Evolutionary conservation across 2,329 filamentous ascomycete species (phyloP), one percentile per base, ranked within the genome.

Genomic region (Pestalotiopsis sp.): DNA sequence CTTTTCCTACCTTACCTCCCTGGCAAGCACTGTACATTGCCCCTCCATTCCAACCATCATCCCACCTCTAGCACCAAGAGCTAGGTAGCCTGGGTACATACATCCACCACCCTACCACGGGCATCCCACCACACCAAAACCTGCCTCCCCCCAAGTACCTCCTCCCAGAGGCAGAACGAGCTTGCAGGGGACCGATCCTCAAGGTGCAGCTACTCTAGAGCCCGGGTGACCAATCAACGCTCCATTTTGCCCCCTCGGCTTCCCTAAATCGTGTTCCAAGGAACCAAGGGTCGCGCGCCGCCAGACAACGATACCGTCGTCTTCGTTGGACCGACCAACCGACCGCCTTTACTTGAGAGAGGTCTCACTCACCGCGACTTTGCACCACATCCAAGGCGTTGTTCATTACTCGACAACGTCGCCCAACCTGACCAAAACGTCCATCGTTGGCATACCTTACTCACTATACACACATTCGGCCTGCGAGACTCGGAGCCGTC

Each of bases 241-340:
- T 14, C 20, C 20, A 38, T 45, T 52, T 64, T 45, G 45, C 9
- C 12, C 45, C 62, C 58, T 63, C 67, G 68, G 68, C 64, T 69
- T 69, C 68, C 64, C 68, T 67, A 67, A 64, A 64, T 55, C 55
- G 64, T 31, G 38, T 67, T 38, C 14, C 59, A 64, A 64, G 45
- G 38, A 25, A 49, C 39, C 62, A 65, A 68, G 66, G 66, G 60
- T 67, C 55, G 62, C 67, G 27, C 52, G 57, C 61, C 61, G 17
- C 52, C 27, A 25, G 58, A 55, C 49, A 25, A 57, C 41, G 20
- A 27, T 20, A 65, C 25, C 64, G 17, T 65, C 52, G 41, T 65
- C 23, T 31, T 45, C n/a, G 62, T 64, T n/a, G 23, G 45, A 20
- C 45, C 14, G 45, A 52, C 45, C 14, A 52, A 52, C 45, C 65